These are phyloP conservation scores for Chalciporus chontae DNA, from an alignment of 768 basidiomycete genomes.

Conservation along the genomic window DNA sequence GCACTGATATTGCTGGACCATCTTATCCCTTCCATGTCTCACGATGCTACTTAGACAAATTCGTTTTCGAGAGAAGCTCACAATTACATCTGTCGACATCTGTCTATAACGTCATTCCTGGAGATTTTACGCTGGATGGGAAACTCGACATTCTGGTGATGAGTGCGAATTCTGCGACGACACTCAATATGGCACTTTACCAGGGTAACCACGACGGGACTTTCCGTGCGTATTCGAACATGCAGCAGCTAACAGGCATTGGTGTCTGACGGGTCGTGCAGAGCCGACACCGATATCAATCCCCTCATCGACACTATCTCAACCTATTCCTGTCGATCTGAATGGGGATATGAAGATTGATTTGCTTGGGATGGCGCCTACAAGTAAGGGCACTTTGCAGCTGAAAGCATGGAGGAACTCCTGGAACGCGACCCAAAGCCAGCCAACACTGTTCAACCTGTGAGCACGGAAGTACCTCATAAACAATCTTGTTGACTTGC, in stretches of 20 bases:
- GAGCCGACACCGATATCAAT: constrained; percentile 43
- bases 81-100: constrained; percentile 52
- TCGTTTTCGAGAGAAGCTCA: constrained; percentile 47
- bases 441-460: constrained; percentile 63
- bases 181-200: constrained; percentile 70
- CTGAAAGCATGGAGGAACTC: constrained; percentile 79
- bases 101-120: constrained; percentile 83
- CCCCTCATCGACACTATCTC: constrained; percentile 63
- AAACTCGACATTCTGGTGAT: constrained; percentile 88
- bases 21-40: constrained; percentile 1
- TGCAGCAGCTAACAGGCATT: neutral
- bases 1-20: constrained; percentile 12
- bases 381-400: constrained; percentile 34
- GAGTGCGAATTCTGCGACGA: constrained; percentile 52
- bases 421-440: constrained; percentile 58
- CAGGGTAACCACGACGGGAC: constrained; percentile 57
- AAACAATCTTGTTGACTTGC: constrained; percentile 5
- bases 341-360: constrained; percentile 90
- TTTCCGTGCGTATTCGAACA: constrained; percentile 49
- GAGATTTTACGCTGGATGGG: constrained; percentile 92
- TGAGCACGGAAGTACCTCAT: constrained; percentile 33
- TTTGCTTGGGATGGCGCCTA: constrained; percentile 64
- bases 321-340: constrained; percentile 85
- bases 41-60: constrained; percentile 45
- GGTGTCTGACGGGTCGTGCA: neutral